Percentiles rank a stretch among this genome's conserved stretches.
phyloP scores from a whole-genome alignment of 805 yeast genomes.

The Blastobotrys parvus region DNA sequence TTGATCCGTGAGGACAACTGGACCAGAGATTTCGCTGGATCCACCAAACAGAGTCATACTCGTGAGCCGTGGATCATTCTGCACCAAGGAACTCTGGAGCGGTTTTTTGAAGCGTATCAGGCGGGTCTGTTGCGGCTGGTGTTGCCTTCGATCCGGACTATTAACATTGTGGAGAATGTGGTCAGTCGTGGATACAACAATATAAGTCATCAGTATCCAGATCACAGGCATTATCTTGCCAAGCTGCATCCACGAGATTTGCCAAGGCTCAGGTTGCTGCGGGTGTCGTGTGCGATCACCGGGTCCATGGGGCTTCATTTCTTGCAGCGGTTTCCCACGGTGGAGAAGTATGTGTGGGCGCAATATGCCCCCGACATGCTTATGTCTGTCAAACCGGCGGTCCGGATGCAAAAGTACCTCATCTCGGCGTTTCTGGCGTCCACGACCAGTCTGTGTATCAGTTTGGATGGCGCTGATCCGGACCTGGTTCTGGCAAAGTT shows the following conservation, averaged over 20 bases:
- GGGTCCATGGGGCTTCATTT: not conserved
- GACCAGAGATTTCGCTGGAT: not conserved
- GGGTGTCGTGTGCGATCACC: slow-evolving; percentile 2
- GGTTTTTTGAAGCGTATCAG: slow-evolving; percentile 5
- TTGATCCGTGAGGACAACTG: slow-evolving; percentile 4
- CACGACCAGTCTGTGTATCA: slow-evolving; percentile 4
- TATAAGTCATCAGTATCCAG: not conserved
- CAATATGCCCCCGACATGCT: not conserved
- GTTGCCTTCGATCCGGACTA: slow-evolving; percentile 2
- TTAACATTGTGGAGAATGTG: slow-evolving; percentile 3
- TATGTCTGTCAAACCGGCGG: not conserved
- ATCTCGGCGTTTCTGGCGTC: not conserved
- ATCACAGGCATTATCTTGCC: slow-evolving; percentile 1
- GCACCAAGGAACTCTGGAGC: not conserved
- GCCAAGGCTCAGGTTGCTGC: slow-evolving; percentile 3
- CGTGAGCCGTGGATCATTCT: slow-evolving; percentile 5
- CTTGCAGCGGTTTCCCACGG: slow-evolving; percentile 1
- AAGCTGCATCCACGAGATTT: slow-evolving; percentile 3
- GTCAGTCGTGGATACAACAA: not conserved
- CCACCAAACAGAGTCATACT: not conserved
- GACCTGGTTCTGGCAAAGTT: not conserved
- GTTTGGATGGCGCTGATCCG: not conserved
- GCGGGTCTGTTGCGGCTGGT: slow-evolving; percentile 1
- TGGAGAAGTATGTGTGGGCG: slow-evolving; percentile 7
- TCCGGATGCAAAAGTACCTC: not conserved